These are phyloP conservation scores for Camelina sativa DNA, from an alignment of 345 rosid genomes.

Conservation along the genomic window DNA sequence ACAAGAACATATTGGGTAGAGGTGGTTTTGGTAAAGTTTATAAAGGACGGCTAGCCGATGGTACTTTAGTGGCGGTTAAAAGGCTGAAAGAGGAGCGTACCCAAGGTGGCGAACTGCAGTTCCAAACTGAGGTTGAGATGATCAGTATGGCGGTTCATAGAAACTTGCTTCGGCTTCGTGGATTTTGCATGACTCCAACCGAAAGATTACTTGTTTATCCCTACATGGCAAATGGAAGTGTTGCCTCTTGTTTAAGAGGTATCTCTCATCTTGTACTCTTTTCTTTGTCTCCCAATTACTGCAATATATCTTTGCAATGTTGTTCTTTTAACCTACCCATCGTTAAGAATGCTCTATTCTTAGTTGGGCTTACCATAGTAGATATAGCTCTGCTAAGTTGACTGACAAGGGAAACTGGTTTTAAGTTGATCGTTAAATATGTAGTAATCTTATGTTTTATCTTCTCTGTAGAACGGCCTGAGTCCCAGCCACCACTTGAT, in stretches of 20 bases:
- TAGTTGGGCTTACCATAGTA: neutral
- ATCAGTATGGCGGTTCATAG: slow-evolving; percentile 97
- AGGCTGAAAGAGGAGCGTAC: slow-evolving; percentile 89
- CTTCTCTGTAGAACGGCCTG: slow-evolving; percentile 42
- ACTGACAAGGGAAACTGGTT: neutral
- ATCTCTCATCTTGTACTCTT: slow-evolving; percentile 27
- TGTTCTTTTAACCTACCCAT: neutral
- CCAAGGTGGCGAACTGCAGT: slow-evolving; percentile 80
- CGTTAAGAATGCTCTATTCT: neutral
- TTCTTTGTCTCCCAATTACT: slow-evolving; percentile 3
- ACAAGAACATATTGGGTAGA: slow-evolving; percentile 84
- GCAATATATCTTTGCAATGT: neutral
- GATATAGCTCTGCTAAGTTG: slow-evolving; percentile 8
- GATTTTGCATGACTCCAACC: slow-evolving; percentile 78
- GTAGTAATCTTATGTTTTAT: slow-evolving; percentile 16
- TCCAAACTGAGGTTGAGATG: slow-evolving; percentile 97
- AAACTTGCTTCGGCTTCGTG: slow-evolving; percentile 85
- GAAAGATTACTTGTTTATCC: slow-evolving; percentile 96
- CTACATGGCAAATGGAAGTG: slow-evolving; percentile 96
- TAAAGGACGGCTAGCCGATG: slow-evolving; percentile 87
- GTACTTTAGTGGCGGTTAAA: slow-evolving; percentile 85
- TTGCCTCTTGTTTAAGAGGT: slow-evolving; percentile 96
- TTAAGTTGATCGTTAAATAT: neutral
- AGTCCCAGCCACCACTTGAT: slow-evolving; percentile 65
- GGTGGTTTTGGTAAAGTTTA: slow-evolving; percentile 95